A percentile compares a stretch with the other conserved stretches of the same genome.
These are phyloP conservation scores for Cercospora zeina DNA, from an alignment of 2,329 filamentous ascomycete genomes.

Conservation along the genomic window DNA sequence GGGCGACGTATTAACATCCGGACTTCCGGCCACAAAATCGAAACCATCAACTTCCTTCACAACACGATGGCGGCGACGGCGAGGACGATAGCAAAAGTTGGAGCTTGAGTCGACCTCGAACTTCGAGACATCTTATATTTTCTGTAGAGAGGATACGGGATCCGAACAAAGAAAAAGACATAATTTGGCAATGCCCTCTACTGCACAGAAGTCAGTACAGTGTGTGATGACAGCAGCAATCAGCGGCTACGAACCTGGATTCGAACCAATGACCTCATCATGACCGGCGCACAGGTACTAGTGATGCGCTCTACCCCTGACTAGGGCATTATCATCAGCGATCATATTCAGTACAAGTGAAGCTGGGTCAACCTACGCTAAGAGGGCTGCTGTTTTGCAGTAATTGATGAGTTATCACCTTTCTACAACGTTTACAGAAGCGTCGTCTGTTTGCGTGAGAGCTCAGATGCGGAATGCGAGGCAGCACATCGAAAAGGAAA, in stretches of 20 bases:
- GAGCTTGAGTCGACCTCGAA: no score
- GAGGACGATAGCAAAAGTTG: background rate
- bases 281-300: background rate
- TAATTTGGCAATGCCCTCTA: slow-evolving; percentile 1
- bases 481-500: no score
- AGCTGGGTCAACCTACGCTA: background rate
- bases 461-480: background rate
- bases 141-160: no score
- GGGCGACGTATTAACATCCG: background rate
- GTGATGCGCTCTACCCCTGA: slow-evolving; percentile 11
- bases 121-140: no score
- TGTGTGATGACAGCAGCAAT: no score
- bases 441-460: background rate
- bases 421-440: background rate
- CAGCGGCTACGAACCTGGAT: no score
- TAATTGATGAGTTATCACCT: background rate
- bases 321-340: background rate
- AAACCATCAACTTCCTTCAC: background rate
- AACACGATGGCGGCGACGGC: background rate
- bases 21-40: background rate
- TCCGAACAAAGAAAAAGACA: no score
- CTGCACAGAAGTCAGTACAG: no score
- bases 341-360: background rate
- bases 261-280: slow-evolving; percentile 12
- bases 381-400: slow-evolving; percentile 3